These are phyloP conservation scores for Lotmaria passim DNA, from an alignment of 208 protist species.

Conservation along the genomic window DNA sequence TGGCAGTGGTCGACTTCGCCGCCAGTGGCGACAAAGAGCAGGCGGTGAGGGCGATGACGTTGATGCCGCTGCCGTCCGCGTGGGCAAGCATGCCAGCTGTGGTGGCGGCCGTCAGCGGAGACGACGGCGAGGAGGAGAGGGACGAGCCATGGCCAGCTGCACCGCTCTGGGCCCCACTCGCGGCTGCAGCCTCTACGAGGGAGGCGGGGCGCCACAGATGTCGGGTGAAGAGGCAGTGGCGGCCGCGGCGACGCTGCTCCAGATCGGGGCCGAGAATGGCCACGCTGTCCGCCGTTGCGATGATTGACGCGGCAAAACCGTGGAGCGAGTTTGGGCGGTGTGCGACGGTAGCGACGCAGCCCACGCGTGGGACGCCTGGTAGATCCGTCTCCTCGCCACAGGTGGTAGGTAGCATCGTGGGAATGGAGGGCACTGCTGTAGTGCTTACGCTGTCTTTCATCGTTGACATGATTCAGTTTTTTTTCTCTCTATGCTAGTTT, in stretches of 20 bases:
- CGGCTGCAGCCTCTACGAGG: slow-evolving; percentile 5
- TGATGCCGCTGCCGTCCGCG: slow-evolving; percentile 24
- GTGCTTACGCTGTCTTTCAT: slow-evolving; percentile 2
- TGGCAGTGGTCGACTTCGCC: not conserved
- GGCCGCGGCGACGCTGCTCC: slow-evolving; percentile 21
- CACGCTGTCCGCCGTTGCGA: slow-evolving; percentile 56
- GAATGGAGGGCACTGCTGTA: not conserved
- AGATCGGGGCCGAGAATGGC: slow-evolving; percentile 71
- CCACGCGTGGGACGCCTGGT: slow-evolving; percentile 64
- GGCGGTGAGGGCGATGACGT: slow-evolving; percentile 33
- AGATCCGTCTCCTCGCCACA: slow-evolving; percentile 78
- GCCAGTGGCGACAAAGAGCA: slow-evolving; percentile 6
- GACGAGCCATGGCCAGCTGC: not conserved
- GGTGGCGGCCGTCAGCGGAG: slow-evolving; percentile 4
- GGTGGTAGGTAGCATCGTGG: slow-evolving; percentile 43
- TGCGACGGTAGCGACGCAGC: slow-evolving; percentile 65
- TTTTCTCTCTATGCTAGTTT: not conserved
- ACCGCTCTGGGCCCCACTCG: not conserved
- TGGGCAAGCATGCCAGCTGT: slow-evolving; percentile 14
- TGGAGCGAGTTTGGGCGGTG: slow-evolving; percentile 23
- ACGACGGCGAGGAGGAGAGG: slow-evolving; percentile 8
- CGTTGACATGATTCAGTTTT: not conserved
- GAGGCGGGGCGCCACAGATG: slow-evolving; percentile 49
- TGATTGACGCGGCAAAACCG: slow-evolving; percentile 58
- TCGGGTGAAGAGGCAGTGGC: slow-evolving; percentile 50